Percentiles rank a stretch among this genome's conserved stretches.
phyloP scores from a whole-genome alignment of 768 basidiomycete species.

The Russula earlei region DNA sequence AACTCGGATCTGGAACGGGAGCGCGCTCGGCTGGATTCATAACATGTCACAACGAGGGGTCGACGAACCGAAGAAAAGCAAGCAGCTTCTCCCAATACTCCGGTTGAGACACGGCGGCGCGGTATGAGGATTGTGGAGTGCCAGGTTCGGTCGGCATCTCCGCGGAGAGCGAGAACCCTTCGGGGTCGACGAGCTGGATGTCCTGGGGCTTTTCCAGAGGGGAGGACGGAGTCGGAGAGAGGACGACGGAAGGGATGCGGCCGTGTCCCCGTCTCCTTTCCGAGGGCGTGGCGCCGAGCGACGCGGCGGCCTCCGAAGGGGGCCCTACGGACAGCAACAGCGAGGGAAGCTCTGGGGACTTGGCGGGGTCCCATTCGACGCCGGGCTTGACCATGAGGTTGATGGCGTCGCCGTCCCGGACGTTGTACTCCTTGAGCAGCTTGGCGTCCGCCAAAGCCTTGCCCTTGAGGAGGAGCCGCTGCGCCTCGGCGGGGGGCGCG shows the following conservation, averaged over 20 bases:
- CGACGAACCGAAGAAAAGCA: slow-evolving; percentile 49
- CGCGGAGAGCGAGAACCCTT: slow-evolving; percentile 36
- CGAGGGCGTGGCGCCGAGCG: slow-evolving; percentile 17
- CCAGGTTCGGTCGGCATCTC: slow-evolving; percentile 26
- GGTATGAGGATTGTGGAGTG: slow-evolving; percentile 33
- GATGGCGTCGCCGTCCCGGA: slow-evolving; percentile 72
- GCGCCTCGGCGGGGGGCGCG: slow-evolving; percentile 71
- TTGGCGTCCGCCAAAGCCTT: slow-evolving; percentile 87
- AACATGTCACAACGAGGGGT: background rate
- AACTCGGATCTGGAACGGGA: slow-evolving; percentile 46
- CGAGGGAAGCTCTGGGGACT: slow-evolving; percentile 25
- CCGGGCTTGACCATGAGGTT: slow-evolving; percentile 84
- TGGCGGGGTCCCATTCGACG: slow-evolving; percentile 51
- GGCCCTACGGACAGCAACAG: slow-evolving; percentile 1
- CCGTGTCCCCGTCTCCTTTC: slow-evolving; percentile 38
- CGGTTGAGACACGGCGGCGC: slow-evolving; percentile 61
- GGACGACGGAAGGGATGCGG: slow-evolving; percentile 68
- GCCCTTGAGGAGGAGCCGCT: slow-evolving; percentile 86
- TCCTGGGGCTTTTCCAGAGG: slow-evolving; percentile 39
- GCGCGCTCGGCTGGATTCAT: background rate
- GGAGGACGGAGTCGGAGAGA: slow-evolving; percentile 64
- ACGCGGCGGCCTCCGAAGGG: slow-evolving; percentile 4
- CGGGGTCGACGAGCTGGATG: slow-evolving; percentile 62
- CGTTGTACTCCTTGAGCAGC: slow-evolving; percentile 82
- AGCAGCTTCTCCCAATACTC: slow-evolving; percentile 71